phyloP scores from a whole-genome alignment of 495 filamentous ascomycete genomes.

The Extremus antarcticus region DNA sequence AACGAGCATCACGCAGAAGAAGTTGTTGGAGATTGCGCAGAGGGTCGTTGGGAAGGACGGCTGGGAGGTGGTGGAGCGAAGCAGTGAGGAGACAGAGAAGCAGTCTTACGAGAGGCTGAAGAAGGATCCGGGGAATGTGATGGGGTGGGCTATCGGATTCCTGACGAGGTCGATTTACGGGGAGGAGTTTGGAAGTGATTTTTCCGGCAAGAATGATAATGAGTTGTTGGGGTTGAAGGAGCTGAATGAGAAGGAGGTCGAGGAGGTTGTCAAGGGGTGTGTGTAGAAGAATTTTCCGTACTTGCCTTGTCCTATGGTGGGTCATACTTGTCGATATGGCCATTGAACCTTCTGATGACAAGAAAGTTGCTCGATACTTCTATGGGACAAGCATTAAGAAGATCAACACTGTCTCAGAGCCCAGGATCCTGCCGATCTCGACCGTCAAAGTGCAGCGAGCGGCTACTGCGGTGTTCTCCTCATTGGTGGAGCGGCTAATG shows the following conservation, averaged over 20 bases:
- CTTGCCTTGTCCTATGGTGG: too few species aligned
- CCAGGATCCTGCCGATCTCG: too few species aligned
- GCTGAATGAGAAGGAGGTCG: slow-evolving; percentile 5
- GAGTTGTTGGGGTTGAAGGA: slow-evolving; percentile 10
- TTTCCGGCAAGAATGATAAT: slow-evolving; percentile 13
- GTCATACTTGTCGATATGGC: too few species aligned
- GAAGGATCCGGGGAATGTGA: slow-evolving; percentile 1
- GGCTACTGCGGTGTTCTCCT: background rate
- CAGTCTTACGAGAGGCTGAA: slow-evolving; percentile 2
- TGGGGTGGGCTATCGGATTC: slow-evolving; percentile 1
- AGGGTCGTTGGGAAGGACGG: slow-evolving; percentile 1
- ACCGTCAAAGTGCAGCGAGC: background rate
- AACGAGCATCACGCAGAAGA: slow-evolving; percentile 8
- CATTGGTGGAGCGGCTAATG: background rate
- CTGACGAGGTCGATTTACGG: slow-evolving; percentile 3
- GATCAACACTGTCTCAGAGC: too few species aligned
- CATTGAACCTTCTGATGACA: too few species aligned
- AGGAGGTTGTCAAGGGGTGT: slow-evolving; percentile 4
- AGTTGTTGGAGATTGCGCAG: slow-evolving; percentile 11
- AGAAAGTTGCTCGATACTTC: too few species aligned
- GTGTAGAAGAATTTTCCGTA: background rate
- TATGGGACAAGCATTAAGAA: too few species aligned
- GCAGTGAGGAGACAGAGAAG: slow-evolving; percentile 9
- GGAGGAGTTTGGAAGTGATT: slow-evolving; percentile 9
- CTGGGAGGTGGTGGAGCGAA: slow-evolving; percentile 1